Base-by-base conservation (phyloP, 257 asterid species). In the Scutellaria barbata region DNA sequence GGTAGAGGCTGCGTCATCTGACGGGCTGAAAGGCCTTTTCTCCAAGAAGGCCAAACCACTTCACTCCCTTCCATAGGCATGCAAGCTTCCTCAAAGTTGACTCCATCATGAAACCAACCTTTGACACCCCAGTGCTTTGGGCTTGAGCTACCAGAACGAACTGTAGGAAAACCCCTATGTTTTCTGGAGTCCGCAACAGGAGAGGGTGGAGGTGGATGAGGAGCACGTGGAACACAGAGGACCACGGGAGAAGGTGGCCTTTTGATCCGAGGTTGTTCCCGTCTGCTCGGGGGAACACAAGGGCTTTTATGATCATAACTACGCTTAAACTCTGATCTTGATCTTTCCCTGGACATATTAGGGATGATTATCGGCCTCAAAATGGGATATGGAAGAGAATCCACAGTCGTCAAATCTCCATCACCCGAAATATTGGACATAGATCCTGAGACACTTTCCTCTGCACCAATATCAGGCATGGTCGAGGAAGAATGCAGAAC, bases 241-340 rank as follows among this genome's bases (percentile, higher is more conserved):
- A 95, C 97, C 37, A 95, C 98, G 41, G 99, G 99, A 70, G 99
- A 95, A 39, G 99, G 99, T 12, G 99, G 99, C 79, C 99, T 86
- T 84, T 95, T 95, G 47, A 89, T 82, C 74, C 92, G 90, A 83
- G 95, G 96, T 10, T 87, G 97, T 75, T 94, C 99, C 81, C 91
- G 79, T 71, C 95, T 86, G 84, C 82, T 91, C 16, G 92, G 96
- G 60, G 95, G 96, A 75, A 94, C 89, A 80, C 99, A 88, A 12
- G 99, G 98, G 83, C 99, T 95, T 81, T 85, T 94, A 75, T 73
- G 95, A 81, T 91, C 99, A 83, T 85, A 89, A 78, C 84, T 68
- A 65, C 85, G 96, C 81, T 85, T 89, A 70, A 84, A 85, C 78
- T 90, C 97, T 35, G 97, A 87, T 74, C 94, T 85, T 50, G 98